These are phyloP conservation scores for Cladophialophora chaetospira DNA, from an alignment of 2,329 filamentous ascomycete genomes.

Conservation along the genomic window DNA sequence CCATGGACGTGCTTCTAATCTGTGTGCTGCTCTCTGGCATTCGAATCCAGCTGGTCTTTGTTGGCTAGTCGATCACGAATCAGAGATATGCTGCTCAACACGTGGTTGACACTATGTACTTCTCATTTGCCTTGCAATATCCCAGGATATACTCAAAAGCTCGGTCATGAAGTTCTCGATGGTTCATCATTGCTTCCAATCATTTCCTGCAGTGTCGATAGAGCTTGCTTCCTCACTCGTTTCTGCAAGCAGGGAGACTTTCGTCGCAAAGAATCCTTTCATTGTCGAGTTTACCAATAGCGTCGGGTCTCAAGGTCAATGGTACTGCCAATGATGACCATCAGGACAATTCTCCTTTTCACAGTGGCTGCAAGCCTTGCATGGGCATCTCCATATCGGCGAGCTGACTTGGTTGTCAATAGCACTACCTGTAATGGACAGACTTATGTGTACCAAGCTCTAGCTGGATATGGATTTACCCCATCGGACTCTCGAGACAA, in stretches of 20 bases:
- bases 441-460: slow-evolving; percentile 65
- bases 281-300: slow-evolving; percentile 1
- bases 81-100: slow-evolving; percentile 11
- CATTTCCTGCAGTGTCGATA: neutral
- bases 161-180: slow-evolving; percentile 1
- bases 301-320: neutral
- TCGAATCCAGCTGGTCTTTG: neutral
- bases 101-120: slow-evolving; percentile 4
- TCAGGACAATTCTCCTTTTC: slow-evolving; percentile 18
- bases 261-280: neutral
- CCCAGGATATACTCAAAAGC: slow-evolving; percentile 9
- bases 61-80: slow-evolving; percentile 11
- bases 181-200: slow-evolving; percentile 9
- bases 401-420: slow-evolving; percentile 40
- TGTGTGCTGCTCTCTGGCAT: neutral
- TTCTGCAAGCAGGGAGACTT: slow-evolving; percentile 8
- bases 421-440: slow-evolving; percentile 61
- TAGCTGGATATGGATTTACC: slow-evolving; percentile 68
- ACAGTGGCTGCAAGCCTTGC: slow-evolving; percentile 19
- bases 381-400: slow-evolving; percentile 14
- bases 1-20: neutral
- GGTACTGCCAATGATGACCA: slow-evolving; percentile 15
- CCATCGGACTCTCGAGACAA: slow-evolving; percentile 62
- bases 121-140: neutral
- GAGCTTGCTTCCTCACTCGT: slow-evolving; percentile 17